These are phyloP conservation scores for Hyphopichia fennica DNA, from an alignment of 1,139 yeast genomes.

Conservation along the genomic window DNA sequence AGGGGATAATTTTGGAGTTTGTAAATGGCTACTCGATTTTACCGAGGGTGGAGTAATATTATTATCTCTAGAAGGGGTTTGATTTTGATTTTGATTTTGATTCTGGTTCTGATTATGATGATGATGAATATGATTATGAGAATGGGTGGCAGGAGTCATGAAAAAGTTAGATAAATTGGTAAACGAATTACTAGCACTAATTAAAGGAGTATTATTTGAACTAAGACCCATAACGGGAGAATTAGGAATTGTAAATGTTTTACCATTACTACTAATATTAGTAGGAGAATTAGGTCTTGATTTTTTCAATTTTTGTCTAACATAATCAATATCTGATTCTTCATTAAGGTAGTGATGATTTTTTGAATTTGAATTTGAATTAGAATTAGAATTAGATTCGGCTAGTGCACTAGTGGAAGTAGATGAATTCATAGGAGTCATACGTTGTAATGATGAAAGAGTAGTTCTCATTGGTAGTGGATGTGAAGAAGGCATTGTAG, in stretches of 20 bases:
- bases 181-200: conserved; percentile 45
- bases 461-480: conserved; percentile 23
- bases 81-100: conserved; percentile 23
- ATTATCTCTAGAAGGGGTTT: conserved; percentile 2
- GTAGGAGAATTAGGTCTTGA: conserved; percentile 69
- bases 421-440: conserved; percentile 57
- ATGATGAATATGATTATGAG: conserved; percentile 22
- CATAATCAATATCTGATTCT: conserved; percentile 47
- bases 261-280: conserved; percentile 17
- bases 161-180: conserved; percentile 42
- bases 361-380: neutral
- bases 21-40: neutral
- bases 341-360: conserved; percentile 16
- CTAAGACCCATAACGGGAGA: conserved; percentile 56
- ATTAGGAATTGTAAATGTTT: conserved; percentile 55
- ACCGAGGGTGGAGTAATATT: conserved; percentile 4
- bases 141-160: conserved; percentile 24
- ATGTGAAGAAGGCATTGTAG: too few species aligned
- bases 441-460: conserved; percentile 50
- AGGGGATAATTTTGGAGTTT: neutral
- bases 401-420: conserved; percentile 4
- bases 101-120: conserved; percentile 42
- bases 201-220: conserved; percentile 42
- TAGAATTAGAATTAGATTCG: neutral
- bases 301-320: conserved; percentile 56